Base-by-base conservation (phyloP, 2,329 filamentous ascomycete genomes). In the Pestalotiopsis sp. region DNA sequence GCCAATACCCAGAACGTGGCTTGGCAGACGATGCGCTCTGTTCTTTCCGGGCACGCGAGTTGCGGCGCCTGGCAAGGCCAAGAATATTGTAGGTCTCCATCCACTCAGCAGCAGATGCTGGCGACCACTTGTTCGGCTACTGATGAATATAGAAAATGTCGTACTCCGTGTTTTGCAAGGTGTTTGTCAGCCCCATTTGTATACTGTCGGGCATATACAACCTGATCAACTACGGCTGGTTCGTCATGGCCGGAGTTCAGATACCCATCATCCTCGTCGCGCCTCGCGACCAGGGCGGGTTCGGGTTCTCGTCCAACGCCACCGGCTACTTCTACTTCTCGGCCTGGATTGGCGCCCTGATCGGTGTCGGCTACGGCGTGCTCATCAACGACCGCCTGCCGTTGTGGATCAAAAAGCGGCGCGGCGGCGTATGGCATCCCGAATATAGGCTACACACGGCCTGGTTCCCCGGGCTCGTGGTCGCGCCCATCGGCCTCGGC, bases 401-500 rank as follows among this genome's bases (percentile, higher is more conserved):
- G 3, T 9, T 66, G 27, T 66, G 63, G 63, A 23, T 66, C 13
- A 20, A 23, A 11, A 25, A 6, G 9, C 63, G 63, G 9, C 52
- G 31, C 14, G 12, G 52, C 25, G 63, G 63, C 25, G 31, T 57
- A 1, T 66, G 63, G 63, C 20, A 66, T 4, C 63, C 63, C 13
- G 63, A 66, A n/a, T 66, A 31, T 13, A 45, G 63, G 1, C 49
- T 66, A 11, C 63, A 66, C 63, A 36, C 63, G 7, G 20, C 31
- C 11, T 66, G 63, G 63, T 20, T 57, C 14, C 41, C 63, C 3
- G 31, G 31, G 7, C 31, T 66, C 17, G 25, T 66, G 12, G 14
- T 66, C 17, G 31, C 12, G 12, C 63, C 63, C 45, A 56, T 66
- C 41, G 63, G 63, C 5, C 41, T 66, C 2, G 63, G 63, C 3